Evolutionary conservation across 257 asterid species (phyloP), one percentile per base, ranked within the genome.

Genomic region (Penstemon eatonii): DNA sequence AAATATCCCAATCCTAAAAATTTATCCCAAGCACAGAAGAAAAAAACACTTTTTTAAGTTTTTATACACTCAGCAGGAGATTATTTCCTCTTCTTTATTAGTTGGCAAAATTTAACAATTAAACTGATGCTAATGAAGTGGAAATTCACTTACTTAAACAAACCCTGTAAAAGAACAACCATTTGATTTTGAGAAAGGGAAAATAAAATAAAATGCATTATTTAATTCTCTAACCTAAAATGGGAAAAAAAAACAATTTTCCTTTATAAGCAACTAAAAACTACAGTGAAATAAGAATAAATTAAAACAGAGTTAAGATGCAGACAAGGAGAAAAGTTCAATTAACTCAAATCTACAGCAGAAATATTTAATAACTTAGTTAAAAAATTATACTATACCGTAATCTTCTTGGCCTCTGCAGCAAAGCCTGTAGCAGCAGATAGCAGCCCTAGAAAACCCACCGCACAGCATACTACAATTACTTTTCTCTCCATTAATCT

Each of bases 371-470:
- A 13, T 19, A 19, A 62, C 3, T 52, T 52, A 18, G 19, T 6
- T n/a, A 4, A 4, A n/a, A 8, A 56, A 7, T n/a, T 4, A 6
- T 47, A 87, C 5, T 4, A 6, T 47, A 87, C 95, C 89, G 79
- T 81, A 68, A 87, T 80, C 83, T 86, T 79, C 71, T 73, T 85
- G 61, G 84, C 89, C 75, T 87, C 95, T 5, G 95, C 91, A 50
- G 91, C 95, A 73, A 87, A 87, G 43, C 87, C 95, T 4, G 86
- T 70, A 61, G 85, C 86, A 69, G 89, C 95, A 79, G 87, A 85
- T 7, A 87, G 61, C 37, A 87, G 58, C 66, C 95, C 95, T 57
- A 87, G 65, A 52, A 85, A 68, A 33, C 91, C 91, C 46, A 79
- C 95, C 42, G 78, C 88, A 64, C 44, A 65, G 62, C 89, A 79